These are phyloP conservation scores for Tuber indicum DNA, from an alignment of 495 filamentous ascomycete genomes.

Conservation along the genomic window DNA sequence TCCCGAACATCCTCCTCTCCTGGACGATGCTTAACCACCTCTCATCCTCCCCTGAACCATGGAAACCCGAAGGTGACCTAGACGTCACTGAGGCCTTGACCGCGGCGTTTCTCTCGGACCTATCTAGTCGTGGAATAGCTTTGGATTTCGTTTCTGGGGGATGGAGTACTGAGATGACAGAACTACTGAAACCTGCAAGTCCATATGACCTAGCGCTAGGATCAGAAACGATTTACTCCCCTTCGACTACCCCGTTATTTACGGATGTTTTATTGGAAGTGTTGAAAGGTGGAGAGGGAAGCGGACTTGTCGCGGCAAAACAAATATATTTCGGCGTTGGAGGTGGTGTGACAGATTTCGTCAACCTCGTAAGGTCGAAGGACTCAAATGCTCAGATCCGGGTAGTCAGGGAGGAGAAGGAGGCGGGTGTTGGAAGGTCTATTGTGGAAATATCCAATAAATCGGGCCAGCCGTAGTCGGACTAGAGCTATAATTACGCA, in stretches of 20 bases:
- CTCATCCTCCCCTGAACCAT: constrained; percentile 10
- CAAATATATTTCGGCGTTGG: constrained; percentile 95
- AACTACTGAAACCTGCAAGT: constrained; percentile 47
- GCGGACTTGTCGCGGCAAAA: constrained; percentile 82
- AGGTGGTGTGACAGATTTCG: constrained; percentile 84
- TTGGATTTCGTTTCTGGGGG: constrained; percentile 74
- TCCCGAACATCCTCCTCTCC: constrained; percentile 79
- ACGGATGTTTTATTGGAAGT: constrained; percentile 59
- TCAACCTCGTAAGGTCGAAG: constrained; percentile 53
- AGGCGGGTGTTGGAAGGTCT: constrained; percentile 41
- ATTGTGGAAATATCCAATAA: constrained; percentile 32
- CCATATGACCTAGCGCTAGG: constrained; percentile 58
- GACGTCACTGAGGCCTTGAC: constrained; percentile 64
- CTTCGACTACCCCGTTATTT: constrained; percentile 64
- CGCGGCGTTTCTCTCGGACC: constrained; percentile 54
- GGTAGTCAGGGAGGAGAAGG: constrained; percentile 57
- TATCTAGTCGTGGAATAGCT: constrained; percentile 53
- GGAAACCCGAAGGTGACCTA: constrained; percentile 54
- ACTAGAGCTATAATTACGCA: not conserved
- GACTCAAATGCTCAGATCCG: constrained; percentile 44
- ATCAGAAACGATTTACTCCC: constrained; percentile 94
- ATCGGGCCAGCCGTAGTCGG: not conserved
- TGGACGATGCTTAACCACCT: constrained; percentile 57
- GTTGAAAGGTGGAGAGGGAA: constrained; percentile 41
- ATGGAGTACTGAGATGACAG: constrained; percentile 67